Base-by-base conservation (phyloP, 202 grass and related monocot species). In the Musa balbisiana region DNA sequence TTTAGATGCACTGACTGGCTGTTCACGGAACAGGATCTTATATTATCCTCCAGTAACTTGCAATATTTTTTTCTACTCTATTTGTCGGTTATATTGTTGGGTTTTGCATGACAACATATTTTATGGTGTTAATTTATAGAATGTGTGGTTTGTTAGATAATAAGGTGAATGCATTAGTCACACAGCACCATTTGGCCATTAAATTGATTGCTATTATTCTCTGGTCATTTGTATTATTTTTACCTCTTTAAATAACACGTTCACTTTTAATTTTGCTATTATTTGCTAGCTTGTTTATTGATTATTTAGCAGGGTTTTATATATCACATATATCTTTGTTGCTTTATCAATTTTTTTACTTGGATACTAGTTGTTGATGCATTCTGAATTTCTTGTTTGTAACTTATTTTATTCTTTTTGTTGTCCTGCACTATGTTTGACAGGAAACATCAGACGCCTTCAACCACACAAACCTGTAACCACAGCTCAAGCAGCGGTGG, bases 381-480 rank as follows among this genome's bases (percentile, higher is more conserved):
- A 54, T 9, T 71, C 50, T 71, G 50, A 9, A 51, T 71, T 62
- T 19, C 21, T 10, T 3, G 14, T 51, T 76, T 69, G 55, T 11
- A 14, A 8, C 58, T 60, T 69, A 51, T 56, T 74, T 10, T 55
- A 8, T 14, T 88, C 23, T 24, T 76, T 96, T 67, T 73, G 27
- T 69, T 73, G 29, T 62, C 59, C 10, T 50, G 76, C 84, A 3
- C 52, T 71, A 75, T 24, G 3, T 82, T 27, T 86, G 20, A 55
- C 86, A 99, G 91, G 95, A 82, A 98, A 99, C 65, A 89, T 88
- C 27, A 99, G 95, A 79, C 83, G 87, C 59, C 91, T 99, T 82
- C 91, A 86, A 85, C 95, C 89, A 64, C 76, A 87, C 76, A 99
- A 84, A 78, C 89, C 89, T 82, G 91, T 94, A 70, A 99, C 87